A percentile compares a stretch with the other conserved stretches of the same genome.
Conservation (phyloP, 805 yeast species). For the Candida arabinofermentans region DNA sequence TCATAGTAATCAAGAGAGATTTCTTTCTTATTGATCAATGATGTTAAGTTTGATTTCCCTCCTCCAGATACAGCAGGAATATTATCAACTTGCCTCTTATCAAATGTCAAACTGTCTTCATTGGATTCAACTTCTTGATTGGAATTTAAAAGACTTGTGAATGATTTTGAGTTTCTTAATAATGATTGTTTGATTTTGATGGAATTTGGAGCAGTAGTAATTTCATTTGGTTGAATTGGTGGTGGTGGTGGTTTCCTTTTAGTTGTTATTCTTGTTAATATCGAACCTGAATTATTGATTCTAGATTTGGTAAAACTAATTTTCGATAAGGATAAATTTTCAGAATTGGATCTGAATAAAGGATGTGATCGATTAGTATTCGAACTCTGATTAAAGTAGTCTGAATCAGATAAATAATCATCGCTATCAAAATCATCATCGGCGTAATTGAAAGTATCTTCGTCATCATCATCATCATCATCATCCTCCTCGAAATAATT, state of each 20-base stretch:
- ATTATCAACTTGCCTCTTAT: not conserved
- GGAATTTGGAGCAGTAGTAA: not conserved
- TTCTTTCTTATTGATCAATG: conserved; percentile 39
- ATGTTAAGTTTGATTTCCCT: conserved; percentile 36
- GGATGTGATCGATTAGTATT: not conserved
- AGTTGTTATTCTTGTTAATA: not conserved
- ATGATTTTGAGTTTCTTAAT: conserved; percentile 9
- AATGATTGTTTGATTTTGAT: conserved; percentile 13
- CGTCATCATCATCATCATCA: not conserved
- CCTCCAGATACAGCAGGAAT: not conserved
- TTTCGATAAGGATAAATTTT: conserved; percentile 13
- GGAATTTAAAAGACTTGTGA: conserved; percentile 4
- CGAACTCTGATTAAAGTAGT: conserved; percentile 9
- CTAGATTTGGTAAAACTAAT: conserved; percentile 18
- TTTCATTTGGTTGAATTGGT: not conserved
- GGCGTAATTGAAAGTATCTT: conserved; percentile 8
- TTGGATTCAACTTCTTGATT: not conserved
- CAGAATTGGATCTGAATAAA: conserved; percentile 5
- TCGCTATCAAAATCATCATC: conserved; percentile 24
- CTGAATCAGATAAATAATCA: conserved; percentile 26
- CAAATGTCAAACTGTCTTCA: not conserved
- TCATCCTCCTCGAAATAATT: conserved; percentile 14
- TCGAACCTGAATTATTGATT: conserved; percentile 5
- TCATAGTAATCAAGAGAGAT: conserved; percentile 41
- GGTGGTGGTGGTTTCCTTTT: conserved; percentile 2